Evolutionary conservation across 495 filamentous ascomycete species (phyloP), one percentile per base, ranked within the genome.

Genomic region (Penicillium simplicissimum): DNA sequence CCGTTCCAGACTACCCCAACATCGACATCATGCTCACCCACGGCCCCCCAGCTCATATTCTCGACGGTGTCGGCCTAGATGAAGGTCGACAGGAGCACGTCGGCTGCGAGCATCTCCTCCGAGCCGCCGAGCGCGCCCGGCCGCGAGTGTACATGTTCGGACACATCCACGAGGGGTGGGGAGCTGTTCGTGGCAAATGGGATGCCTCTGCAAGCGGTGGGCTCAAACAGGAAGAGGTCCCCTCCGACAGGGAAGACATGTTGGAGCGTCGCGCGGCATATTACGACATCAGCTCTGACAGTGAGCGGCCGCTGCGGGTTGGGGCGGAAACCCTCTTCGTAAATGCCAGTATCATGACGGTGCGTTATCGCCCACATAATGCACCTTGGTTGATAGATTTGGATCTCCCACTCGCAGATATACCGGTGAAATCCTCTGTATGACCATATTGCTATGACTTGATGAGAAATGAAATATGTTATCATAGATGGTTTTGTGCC

Each of bases 11-110:
- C 62, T 84, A 72, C 53, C 72, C 81, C 0, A 67, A 60, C 1
- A 72, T 88, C 13, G 87, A 93, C 62, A 79, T 93, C 3, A 78
- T 87, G 43, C 81, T 93, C 61, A 92, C 90, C 0, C 90, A 95
- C 64, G 88, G 90, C 3, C 91, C 91, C 8, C 89, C 91, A 0
- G 64, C 74, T 4, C 79, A 78, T 0, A 72, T 88, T 2, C 71
- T 88, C 4, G 90, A 92, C 52, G n/a, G 47, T 14, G 76, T 79
- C 14, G 65, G 64, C 4, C 61, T 31, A 0, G 67, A 65, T 8
- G 37, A 64, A 11, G 58, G 55, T 8, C 36, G 64, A 14, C 57
- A 60, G 4, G 37, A 63, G 10, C 70, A 74, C 48, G 81, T 81
- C 7, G 84, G 84, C 0, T 86, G 84, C 63, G 66, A 75, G 43